Conservation (phyloP, 306 rosid genomes). For the Crataegus laevigata region DNA sequence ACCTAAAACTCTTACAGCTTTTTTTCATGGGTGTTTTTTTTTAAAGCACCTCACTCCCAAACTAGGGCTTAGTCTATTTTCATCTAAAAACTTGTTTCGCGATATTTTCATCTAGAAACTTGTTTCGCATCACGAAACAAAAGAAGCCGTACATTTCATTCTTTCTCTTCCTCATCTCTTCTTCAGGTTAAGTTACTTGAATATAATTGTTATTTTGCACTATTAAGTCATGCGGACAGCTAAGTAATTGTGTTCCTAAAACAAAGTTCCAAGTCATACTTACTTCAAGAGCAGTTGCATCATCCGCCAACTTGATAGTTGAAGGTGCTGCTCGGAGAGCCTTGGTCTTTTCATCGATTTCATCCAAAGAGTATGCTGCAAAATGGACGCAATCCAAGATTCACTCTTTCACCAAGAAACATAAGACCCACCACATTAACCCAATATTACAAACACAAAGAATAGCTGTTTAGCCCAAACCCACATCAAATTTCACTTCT, state of each 20-base stretch:
- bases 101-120: too few relatives aligned
- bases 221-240: neutral
- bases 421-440: neutral
- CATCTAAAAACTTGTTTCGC: neutral
- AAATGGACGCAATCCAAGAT: neutral
- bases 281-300: slow-evolving; percentile 54
- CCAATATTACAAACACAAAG: neutral
- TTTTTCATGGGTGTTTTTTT: too few relatives aligned
- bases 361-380: slow-evolving; percentile 60
- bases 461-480: neutral
- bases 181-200: neutral
- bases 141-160: neutral
- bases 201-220: neutral
- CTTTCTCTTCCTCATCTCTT: neutral
- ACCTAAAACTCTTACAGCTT: too few relatives aligned
- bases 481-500: neutral
- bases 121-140: neutral
- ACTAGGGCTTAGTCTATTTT: too few relatives aligned
- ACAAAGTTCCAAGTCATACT: slow-evolving; percentile 15
- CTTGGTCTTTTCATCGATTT: slow-evolving; percentile 60
- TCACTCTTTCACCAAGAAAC: slow-evolving; percentile 10
- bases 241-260: neutral
- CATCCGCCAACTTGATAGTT: slow-evolving; percentile 30
- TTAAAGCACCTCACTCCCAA: too few relatives aligned
- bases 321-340: slow-evolving; percentile 41